These are phyloP conservation scores for Penicillium sp. DNA, from an alignment of 2,329 filamentous ascomycete genomes.

Conservation along the genomic window DNA sequence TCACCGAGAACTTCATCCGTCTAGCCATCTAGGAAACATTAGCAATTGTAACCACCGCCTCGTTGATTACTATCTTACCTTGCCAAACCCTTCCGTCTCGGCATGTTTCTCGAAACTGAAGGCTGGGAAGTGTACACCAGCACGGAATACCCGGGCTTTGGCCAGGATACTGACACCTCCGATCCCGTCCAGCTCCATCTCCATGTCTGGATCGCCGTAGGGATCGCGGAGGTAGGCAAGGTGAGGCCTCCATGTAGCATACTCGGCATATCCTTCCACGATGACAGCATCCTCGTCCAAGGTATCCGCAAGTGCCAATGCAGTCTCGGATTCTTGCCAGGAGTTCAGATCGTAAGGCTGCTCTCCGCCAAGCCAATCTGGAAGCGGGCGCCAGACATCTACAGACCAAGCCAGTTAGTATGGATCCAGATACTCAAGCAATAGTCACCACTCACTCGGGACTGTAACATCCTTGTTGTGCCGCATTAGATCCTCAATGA, in stretches of 20 bases:
- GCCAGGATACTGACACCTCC: constrained; percentile 96
- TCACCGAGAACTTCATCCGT: constrained; percentile 91
- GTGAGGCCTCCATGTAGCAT: constrained; percentile 97
- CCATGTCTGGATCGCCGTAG: constrained; percentile 97
- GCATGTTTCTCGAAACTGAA: constrained; percentile 99
- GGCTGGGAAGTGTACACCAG: constrained; percentile 93
- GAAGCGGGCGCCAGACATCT: constrained; percentile 98
- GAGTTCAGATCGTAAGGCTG: constrained; percentile 98
- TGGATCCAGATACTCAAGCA: neutral
- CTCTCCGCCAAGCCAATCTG: constrained; percentile 97
- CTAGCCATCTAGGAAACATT: constrained; percentile 75
- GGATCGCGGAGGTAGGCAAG: constrained; percentile 94
- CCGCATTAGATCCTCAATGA: constrained; percentile 95
- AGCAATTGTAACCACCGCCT: constrained; percentile 8
- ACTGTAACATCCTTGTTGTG: constrained; percentile 99
- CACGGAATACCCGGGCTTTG: constrained; percentile 91
- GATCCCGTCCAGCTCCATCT: constrained; percentile 98
- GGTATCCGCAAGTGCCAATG: constrained; percentile 86
- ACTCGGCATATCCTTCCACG: constrained; percentile 97
- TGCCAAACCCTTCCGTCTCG: constrained; percentile 97
- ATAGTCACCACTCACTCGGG: constrained; percentile 71
- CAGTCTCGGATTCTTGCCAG: constrained; percentile 98
- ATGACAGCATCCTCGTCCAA: constrained; percentile 98
- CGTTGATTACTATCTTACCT: constrained; percentile 59
- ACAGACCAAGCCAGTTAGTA: constrained; percentile 19